These are phyloP conservation scores for Vitis hybrid DNA, from an alignment of 177 flowering plant species.

Conservation along the genomic window DNA sequence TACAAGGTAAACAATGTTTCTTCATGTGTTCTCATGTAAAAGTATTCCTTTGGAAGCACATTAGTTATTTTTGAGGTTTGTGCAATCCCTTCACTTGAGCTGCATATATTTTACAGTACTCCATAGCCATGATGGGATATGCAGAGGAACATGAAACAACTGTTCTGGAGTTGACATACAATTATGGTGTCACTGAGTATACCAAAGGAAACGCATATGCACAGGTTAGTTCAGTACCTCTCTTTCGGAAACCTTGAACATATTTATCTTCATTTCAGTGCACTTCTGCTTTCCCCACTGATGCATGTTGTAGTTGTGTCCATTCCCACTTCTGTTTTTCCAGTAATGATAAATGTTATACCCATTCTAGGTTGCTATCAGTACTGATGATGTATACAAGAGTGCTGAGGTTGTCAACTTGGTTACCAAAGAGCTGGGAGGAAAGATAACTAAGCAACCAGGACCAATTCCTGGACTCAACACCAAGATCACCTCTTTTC, in stretches of 20 bases:
- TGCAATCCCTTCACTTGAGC: neutral
- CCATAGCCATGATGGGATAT: slow-evolving; percentile 90
- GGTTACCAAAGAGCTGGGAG: slow-evolving; percentile 91
- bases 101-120: slow-evolving; percentile 49
- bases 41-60: neutral
- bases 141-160: slow-evolving; percentile 78
- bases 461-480: slow-evolving; percentile 91
- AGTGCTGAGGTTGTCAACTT: slow-evolving; percentile 76
- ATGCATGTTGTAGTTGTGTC: neutral
- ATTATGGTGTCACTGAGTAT: slow-evolving; percentile 94
- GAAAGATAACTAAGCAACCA: slow-evolving; percentile 87
- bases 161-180: slow-evolving; percentile 86
- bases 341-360: neutral
- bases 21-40: neutral
- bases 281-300: no score
- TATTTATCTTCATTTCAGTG: neutral
- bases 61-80: neutral
- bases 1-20: slow-evolving; percentile 53
- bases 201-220: slow-evolving; percentile 99
- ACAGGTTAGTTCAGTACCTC: slow-evolving; percentile 46
- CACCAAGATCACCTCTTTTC: slow-evolving; percentile 84
- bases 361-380: slow-evolving; percentile 66
- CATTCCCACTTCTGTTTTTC: neutral
- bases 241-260: neutral
- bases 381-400: slow-evolving; percentile 94